phyloP scores from a whole-genome alignment of 129 eudicot genomes.

The Flaveria ramosissima region DNA sequence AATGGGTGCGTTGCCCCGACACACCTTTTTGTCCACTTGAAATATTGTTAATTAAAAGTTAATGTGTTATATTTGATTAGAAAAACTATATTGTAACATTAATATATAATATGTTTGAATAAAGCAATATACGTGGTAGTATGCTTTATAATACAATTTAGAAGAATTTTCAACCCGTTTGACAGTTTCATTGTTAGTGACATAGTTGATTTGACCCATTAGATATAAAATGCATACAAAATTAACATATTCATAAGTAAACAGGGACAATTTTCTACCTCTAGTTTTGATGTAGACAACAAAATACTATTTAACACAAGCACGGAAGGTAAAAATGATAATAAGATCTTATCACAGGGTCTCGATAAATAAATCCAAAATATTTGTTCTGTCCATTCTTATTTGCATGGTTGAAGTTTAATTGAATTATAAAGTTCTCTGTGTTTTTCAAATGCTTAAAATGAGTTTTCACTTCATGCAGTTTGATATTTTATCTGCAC shows the following conservation, averaged over 20 bases:
- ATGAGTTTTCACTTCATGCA: constrained; percentile 34
- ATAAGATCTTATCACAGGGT: constrained; percentile 2
- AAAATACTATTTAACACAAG: background rate
- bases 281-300: constrained; percentile 13
- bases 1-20: background rate
- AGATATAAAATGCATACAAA: background rate
- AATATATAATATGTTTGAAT: background rate
- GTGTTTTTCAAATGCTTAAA: constrained; percentile 10
- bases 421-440: background rate
- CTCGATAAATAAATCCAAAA: background rate
- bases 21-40: constrained; percentile 6
- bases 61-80: background rate
- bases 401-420: constrained; percentile 1
- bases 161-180: background rate
- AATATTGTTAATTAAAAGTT: background rate
- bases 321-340: background rate
- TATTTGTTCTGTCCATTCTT: background rate
- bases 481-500: constrained; percentile 83
- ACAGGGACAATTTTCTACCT: background rate
- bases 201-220: background rate
- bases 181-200: background rate
- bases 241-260: background rate
- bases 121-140: background rate
- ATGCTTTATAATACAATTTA: background rate
- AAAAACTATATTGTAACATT: background rate